A percentile compares a stretch with the other conserved stretches of the same genome.
Conservation (phyloP, 2,329 filamentous ascomycete genomes). For the Rhinocladiella mackenziei region DNA sequence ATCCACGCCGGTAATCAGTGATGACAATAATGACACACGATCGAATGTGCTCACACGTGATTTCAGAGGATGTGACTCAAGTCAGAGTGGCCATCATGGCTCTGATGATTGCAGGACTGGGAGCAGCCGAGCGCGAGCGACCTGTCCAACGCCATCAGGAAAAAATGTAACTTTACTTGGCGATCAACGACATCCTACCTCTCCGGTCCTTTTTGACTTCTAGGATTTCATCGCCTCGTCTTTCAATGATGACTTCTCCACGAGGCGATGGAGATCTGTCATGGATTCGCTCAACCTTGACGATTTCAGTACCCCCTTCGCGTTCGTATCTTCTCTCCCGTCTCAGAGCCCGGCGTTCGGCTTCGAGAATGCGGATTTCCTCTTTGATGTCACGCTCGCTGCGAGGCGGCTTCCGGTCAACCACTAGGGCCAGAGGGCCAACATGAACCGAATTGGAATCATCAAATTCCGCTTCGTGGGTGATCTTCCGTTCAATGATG, state of each 20-base stretch:
- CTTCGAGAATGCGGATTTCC: constrained; percentile 69
- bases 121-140: constrained; percentile 41
- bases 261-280: constrained; percentile 28
- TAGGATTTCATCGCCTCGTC: constrained; percentile 48
- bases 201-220: constrained; percentile 81
- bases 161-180: constrained; percentile 17
- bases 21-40: too few species aligned
- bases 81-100: constrained; percentile 70
- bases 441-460: constrained; percentile 45
- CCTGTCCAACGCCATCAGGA: constrained; percentile 22
- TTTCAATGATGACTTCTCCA: constrained; percentile 35
- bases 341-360: constrained; percentile 56
- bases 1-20: too few species aligned
- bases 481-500: constrained; percentile 34
- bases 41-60: too few species aligned
- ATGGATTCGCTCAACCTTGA: constrained; percentile 27
- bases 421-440: constrained; percentile 47
- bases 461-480: constrained; percentile 40
- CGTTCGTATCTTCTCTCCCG: constrained; percentile 53
- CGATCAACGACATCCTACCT: constrained; percentile 70
- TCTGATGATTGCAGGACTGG: constrained; percentile 60
- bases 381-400: constrained; percentile 64
- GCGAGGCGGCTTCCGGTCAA: constrained; percentile 47
- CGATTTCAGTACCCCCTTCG: constrained; percentile 28
- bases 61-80: background rate